These are phyloP conservation scores for Penicillium egyptiacum DNA, from an alignment of 495 filamentous ascomycete species.

Conservation along the genomic window DNA sequence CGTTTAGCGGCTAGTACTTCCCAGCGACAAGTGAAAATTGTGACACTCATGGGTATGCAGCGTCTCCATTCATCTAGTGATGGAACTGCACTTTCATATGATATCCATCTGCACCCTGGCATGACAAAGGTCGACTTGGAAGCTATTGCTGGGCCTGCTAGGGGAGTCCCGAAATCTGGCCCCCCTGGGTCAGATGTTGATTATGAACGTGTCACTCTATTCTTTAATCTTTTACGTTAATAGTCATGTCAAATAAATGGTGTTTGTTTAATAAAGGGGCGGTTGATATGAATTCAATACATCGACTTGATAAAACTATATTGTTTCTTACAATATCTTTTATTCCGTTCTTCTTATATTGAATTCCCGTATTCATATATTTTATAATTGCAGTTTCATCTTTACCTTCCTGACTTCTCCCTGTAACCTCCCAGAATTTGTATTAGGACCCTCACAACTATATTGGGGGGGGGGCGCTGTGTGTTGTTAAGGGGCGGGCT, in stretches of 20 bases:
- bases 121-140: slow-evolving; percentile 66
- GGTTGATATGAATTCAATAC: not conserved
- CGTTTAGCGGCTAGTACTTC: slow-evolving; percentile 55
- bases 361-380: too few relatives aligned
- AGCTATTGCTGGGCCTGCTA: slow-evolving; percentile 61
- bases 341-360: too few relatives aligned
- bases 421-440: too few relatives aligned
- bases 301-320: too few relatives aligned
- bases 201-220: slow-evolving; percentile 65
- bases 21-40: slow-evolving; percentile 61
- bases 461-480: too few relatives aligned
- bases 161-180: slow-evolving; percentile 51
- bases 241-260: not conserved
- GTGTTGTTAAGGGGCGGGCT: too few relatives aligned
- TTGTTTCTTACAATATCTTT: too few relatives aligned
- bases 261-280: not conserved
- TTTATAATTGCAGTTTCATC: too few relatives aligned
- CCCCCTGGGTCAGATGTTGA: slow-evolving; percentile 58
- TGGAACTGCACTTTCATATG: slow-evolving; percentile 54
- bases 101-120: slow-evolving; percentile 58
- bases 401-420: too few relatives aligned
- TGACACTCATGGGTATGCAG: slow-evolving; percentile 55
- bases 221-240: slow-evolving; percentile 52
- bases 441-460: too few relatives aligned
- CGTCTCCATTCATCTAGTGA: slow-evolving; percentile 48